These are phyloP conservation scores for Aquanectria penicillioides DNA, from an alignment of 2,329 filamentous ascomycete genomes.

Conservation along the genomic window DNA sequence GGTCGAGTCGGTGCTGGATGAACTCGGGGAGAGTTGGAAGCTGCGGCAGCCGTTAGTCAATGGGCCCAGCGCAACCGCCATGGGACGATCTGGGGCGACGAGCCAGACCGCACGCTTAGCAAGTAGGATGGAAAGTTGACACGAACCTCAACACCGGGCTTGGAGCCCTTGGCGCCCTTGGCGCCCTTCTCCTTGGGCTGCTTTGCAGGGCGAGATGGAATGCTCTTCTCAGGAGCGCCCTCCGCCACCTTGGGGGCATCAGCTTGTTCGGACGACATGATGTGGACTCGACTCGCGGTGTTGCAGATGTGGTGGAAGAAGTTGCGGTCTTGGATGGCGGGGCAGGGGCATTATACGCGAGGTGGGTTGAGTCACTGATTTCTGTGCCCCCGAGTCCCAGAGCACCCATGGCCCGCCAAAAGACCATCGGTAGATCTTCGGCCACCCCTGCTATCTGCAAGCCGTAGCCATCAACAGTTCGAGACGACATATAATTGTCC, in stretches of 20 bases:
- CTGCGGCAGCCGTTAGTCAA: slow-evolving; percentile 40
- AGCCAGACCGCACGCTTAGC: slow-evolving; percentile 39
- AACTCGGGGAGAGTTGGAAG: slow-evolving; percentile 72
- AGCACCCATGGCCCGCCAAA: not conserved
- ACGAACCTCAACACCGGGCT: slow-evolving; percentile 63
- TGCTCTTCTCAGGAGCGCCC: slow-evolving; percentile 45
- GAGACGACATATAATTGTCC: not conserved
- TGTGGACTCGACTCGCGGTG: slow-evolving; percentile 29
- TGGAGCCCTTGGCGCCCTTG: slow-evolving; percentile 62
- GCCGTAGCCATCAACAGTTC: not conserved
- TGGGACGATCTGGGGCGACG: slow-evolving; percentile 2
- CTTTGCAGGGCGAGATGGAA: slow-evolving; percentile 50
- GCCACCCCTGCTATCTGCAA: slow-evolving; percentile 4
- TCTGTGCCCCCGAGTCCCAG: slow-evolving; percentile 1
- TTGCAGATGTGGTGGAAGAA: slow-evolving; percentile 39
- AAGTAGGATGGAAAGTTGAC: slow-evolving; percentile 40
- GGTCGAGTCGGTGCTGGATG: slow-evolving; percentile 82
- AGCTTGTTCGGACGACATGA: slow-evolving; percentile 52
- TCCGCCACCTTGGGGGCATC: slow-evolving; percentile 48
- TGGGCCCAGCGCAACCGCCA: slow-evolving; percentile 4
- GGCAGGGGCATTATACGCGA: slow-evolving; percentile 46
- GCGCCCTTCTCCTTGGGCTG: slow-evolving; percentile 48
- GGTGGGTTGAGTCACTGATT: slow-evolving; percentile 49
- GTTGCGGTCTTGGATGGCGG: slow-evolving; percentile 43
- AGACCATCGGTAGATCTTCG: slow-evolving; percentile 40